phyloP scores from a whole-genome alignment of 331 rosid species.

The Ulmus americana region DNA sequence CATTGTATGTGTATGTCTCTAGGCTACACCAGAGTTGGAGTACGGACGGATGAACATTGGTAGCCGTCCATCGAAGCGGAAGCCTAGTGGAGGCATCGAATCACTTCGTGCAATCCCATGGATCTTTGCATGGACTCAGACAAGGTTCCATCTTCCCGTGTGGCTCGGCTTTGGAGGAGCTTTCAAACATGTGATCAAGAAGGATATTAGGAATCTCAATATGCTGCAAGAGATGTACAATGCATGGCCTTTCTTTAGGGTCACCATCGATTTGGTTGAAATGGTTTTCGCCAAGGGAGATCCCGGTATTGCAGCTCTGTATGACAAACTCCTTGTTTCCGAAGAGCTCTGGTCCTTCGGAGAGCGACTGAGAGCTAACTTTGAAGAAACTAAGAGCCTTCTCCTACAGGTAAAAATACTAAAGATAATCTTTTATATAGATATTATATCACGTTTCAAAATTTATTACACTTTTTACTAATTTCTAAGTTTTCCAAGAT shows the following conservation, averaged over 20 bases:
- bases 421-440: neutral
- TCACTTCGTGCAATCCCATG: conserved; percentile 99
- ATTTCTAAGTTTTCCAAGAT: neutral
- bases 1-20: conserved; percentile 9
- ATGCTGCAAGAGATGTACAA: conserved; percentile 91
- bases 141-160: conserved; percentile 98
- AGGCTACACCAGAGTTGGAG: conserved; percentile 99
- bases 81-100: conserved; percentile 97
- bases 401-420: conserved; percentile 60
- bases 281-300: conserved; percentile 99
- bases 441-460: neutral
- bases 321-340: conserved; percentile 84
- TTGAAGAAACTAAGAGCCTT: conserved; percentile 73
- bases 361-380: conserved; percentile 56
- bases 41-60: conserved; percentile 98
- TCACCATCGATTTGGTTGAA: conserved; percentile 90
- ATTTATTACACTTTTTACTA: neutral
- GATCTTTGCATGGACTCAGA: conserved; percentile 99
- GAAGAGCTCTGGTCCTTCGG: conserved; percentile 79
- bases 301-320: conserved; percentile 72
- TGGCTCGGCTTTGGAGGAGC: conserved; percentile 96
- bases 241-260: conserved; percentile 96
- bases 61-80: conserved; percentile 91
- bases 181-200: conserved; percentile 51
- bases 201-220: conserved; percentile 68